Evolutionary conservation across 129 eudicot genomes (phyloP).

Genomic region (Silybum marianum): DNA sequence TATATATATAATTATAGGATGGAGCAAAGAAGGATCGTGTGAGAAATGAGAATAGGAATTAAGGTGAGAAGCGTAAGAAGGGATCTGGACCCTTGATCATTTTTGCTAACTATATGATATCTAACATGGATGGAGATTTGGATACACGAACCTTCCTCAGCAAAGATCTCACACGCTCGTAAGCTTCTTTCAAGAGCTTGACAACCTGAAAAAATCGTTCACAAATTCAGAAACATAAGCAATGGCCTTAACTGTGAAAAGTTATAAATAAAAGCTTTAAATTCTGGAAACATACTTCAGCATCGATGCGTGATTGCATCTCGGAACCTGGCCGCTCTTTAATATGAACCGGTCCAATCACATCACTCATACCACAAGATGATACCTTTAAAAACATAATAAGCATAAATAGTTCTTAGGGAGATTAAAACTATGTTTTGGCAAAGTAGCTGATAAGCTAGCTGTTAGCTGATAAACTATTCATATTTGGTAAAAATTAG

Average conservation of each 20-base stretch:
- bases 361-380: constrained; percentile 91
- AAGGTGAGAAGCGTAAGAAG: too few relatives aligned
- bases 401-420: background rate
- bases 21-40: too few relatives aligned
- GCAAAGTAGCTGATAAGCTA: background rate
- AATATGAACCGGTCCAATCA: constrained; percentile 87
- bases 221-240: background rate
- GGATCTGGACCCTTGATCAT: too few relatives aligned
- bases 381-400: constrained; percentile 58
- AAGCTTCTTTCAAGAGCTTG: constrained; percentile 77
- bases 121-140: background rate
- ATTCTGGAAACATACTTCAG: constrained; percentile 62
- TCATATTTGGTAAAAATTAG: background rate
- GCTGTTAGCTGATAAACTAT: background rate
- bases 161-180: constrained; percentile 81
- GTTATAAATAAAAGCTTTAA: background rate
- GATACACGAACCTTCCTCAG: constrained; percentile 69
- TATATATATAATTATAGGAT: too few relatives aligned
- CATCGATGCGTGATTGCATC: constrained; percentile 95
- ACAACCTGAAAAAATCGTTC: constrained; percentile 53
- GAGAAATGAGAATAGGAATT: too few relatives aligned
- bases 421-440: background rate
- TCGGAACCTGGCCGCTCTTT: constrained; percentile 89
- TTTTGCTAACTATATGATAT: background rate
- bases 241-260: background rate